Evolutionary conservation across 2,329 filamentous ascomycete genomes (phyloP), one percentile per base, ranked within the genome.

Genomic region (Fusarium denticulatum): DNA sequence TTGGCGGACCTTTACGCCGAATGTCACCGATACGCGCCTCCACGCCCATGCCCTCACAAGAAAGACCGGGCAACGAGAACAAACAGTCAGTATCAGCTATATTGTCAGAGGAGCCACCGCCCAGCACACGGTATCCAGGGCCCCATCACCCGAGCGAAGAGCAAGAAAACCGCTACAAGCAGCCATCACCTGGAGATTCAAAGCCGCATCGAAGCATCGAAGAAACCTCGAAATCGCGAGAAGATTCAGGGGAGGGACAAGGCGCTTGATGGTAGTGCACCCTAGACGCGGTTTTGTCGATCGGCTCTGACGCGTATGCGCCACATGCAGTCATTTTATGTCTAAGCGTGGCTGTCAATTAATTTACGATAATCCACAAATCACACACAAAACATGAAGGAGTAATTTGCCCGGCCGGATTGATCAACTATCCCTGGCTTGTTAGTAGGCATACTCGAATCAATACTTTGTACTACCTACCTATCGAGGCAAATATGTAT

Each of bases 41-140:
- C 47, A 76, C 73, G 13, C 76, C 74, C 7, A 71, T 60, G 39
- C 59, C 71, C 24, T 63, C 69, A 32, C 76, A 78, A 57, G 79
- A 80, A n/a, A 64, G 70, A 45, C 42, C 34, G 34, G 60, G 59
- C 16, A 77, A 77, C 57, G 81, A 82, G 63, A 78, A 77, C 42
- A 81, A 79, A 60, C 81, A 81, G 34, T 78, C 81, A 20, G 80
- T 83, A 28, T 81, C 80, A 30, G 79, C 80, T 15, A 74, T 83
- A 62, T 67, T 82, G 7, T 81, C 77, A 24, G 76, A 76, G 46
- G 77, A 78, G 24, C 75, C 73, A 20, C 67, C 67, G 26, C 58
- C 69, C 13, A 24, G 53, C 26, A 60, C 68, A 20, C 73, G 63
- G 32, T 71, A 75, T 49, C 67, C 64, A 32, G 55, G 63, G 11